Evolutionary conservation across 2,329 filamentous ascomycete species (phyloP).

Genomic region (Karstenula rhodostoma): DNA sequence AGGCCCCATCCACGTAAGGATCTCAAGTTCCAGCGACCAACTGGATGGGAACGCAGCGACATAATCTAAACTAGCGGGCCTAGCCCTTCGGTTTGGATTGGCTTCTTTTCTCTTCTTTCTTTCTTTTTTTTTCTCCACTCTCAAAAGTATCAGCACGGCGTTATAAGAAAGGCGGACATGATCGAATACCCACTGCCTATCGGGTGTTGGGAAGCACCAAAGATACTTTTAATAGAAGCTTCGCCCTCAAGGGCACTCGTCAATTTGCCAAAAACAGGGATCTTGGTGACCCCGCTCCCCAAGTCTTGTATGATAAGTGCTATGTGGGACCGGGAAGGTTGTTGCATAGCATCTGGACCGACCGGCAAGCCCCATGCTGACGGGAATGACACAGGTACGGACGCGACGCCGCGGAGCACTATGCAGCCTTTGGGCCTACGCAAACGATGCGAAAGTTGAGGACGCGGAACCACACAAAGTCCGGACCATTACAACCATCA

Average conservation of each 20-base stretch:
- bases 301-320: background rate
- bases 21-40: conserved; percentile 68
- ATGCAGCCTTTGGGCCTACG: background rate
- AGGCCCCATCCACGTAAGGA: conserved; percentile 75
- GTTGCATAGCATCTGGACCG: background rate
- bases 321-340: background rate
- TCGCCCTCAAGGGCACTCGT: background rate
- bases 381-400: background rate
- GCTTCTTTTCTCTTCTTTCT: background rate
- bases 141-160: conserved; percentile 19
- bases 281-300: conserved; percentile 11
- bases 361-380: background rate
- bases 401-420: background rate
- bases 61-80: conserved; percentile 33
- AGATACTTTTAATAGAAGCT: conserved; percentile 5
- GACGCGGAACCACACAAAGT: background rate
- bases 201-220: conserved; percentile 8
- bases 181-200: conserved; percentile 15
- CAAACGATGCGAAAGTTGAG: background rate
- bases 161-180: conserved; percentile 9
- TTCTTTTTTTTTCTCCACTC: conserved; percentile 17
- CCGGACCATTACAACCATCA: background rate
- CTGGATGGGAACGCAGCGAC: conserved; percentile 85
- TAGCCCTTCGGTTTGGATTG: conserved; percentile 5
- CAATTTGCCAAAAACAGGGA: background rate